phyloP scores from a whole-genome alignment of 2,329 filamentous ascomycete genomes.

The Ascochyta lentis region DNA sequence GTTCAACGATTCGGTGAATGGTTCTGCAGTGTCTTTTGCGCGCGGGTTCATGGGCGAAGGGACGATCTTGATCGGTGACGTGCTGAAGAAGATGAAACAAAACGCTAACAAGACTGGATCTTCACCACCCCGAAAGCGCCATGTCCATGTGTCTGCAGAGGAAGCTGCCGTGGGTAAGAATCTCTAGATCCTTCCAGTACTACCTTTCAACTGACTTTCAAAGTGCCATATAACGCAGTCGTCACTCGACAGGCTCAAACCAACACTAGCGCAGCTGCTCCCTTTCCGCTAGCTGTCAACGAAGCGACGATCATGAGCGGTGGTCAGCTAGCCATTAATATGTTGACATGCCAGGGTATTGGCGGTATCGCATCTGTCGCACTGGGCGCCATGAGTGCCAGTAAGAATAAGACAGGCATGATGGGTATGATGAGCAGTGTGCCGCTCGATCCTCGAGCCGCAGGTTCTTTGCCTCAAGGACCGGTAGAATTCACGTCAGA shows the following conservation, averaged over 20 bases:
- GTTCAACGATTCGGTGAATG: slow-evolving; percentile 39
- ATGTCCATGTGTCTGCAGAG: background rate
- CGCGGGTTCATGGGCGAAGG: slow-evolving; percentile 36
- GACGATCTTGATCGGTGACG: slow-evolving; percentile 30
- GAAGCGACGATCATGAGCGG: slow-evolving; percentile 25
- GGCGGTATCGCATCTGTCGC: slow-evolving; percentile 33
- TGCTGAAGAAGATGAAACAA: slow-evolving; percentile 26
- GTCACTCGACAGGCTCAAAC: slow-evolving; percentile 18
- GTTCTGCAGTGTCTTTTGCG: slow-evolving; percentile 34
- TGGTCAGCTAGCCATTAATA: slow-evolving; percentile 26
- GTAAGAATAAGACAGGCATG: slow-evolving; percentile 18
- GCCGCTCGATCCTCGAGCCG: slow-evolving; percentile 27
- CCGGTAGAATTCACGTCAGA: slow-evolving; percentile 32
- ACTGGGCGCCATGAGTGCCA: slow-evolving; percentile 25
- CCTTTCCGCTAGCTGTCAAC: slow-evolving; percentile 28
- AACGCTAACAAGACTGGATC: slow-evolving; percentile 6
- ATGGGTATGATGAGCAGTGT: slow-evolving; percentile 1
- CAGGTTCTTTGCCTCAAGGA: slow-evolving; percentile 29
- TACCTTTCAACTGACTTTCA: slow-evolving; percentile 1
- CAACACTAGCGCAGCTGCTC: background rate
- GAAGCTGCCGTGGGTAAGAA: slow-evolving; percentile 27
- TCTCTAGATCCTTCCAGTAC: background rate
- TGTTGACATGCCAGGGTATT: slow-evolving; percentile 35
- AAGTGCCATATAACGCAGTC: slow-evolving; percentile 23
- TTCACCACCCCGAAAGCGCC: slow-evolving; percentile 6